Evolutionary conservation across 129 eudicot species (phyloP), one percentile per base, ranked within the genome.

Genomic region (Daucus carota): DNA sequence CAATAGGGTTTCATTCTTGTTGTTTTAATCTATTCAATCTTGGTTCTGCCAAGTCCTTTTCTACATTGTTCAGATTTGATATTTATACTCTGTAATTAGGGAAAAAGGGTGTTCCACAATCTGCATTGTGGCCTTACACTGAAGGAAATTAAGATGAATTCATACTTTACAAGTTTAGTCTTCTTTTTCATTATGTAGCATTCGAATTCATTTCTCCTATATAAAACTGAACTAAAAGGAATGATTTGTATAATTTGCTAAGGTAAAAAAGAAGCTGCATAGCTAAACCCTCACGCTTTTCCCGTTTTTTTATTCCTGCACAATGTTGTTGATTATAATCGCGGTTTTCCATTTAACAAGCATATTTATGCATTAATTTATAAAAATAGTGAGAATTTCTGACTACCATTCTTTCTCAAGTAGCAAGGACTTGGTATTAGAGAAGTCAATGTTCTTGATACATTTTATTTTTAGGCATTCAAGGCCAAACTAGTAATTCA

Each of bases 331-430:
- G 48, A 1, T 70, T 40, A 14, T 70, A 40, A 20, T 70, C 73
- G 38, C 8, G 36, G 47, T 69, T 38, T 20, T 69, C 18, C 73
- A 10, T n/a, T n/a, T 69, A 9, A 12, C 36, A 2, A 40, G 47
- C 48, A 70, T 40, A 70, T 70, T 12, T 12, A 40, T 40, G 48
- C 45, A 36, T 40, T 22, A 38, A 38, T 70, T 36, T 28, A n/a
- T 40, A 38, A 70, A 1, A 70, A 1, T 70, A 8, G 44, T 11
- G 50, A 38, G n/a, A 22, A 70, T 34, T 36, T 40, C 22, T 12
- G 73, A 70, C 73, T 40, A 40, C 18, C 73, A 20, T 20, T 70
- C 73, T 70, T 70, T 70, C 73, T 31, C 38, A 36, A 40, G 68
- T 70, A 40, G 47, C 73, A 70, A 40, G 44, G 31, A n/a, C n/a